Base-by-base conservation (phyloP, 192 early-diverging fungal species). In the Dissophora globulifera region DNA sequence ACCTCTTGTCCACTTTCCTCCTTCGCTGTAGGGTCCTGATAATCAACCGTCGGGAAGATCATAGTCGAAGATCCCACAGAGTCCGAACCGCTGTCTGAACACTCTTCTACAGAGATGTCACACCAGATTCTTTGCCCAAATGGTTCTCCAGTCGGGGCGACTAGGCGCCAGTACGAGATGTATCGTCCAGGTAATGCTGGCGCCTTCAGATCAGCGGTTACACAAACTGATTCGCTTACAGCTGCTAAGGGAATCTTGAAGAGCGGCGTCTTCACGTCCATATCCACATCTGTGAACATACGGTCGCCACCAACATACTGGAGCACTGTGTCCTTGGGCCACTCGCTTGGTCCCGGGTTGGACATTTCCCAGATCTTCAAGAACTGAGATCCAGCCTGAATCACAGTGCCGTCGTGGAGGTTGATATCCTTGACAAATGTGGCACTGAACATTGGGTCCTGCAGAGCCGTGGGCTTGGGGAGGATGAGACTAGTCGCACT, bases 51-150 rank as follows among this genome's bases (percentile, higher is more conserved):
- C 0, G 82, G 82, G 40, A 81, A 83, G 20, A 83, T 79, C 82
- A 83, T 83, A 26, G 65, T 54, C 20, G 79, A 81, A 0, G 79
- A 69, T 30, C 70, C 65, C 16, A 78, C 48, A 43, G 64, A 81
- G n/a, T 80, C 71, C n/a, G 58, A 60, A 32, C 78, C 54, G 38
- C 69, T 74, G n/a, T 76, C 79, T 1, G 65, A 72, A 2, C 62
- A 53, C 46, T 82, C 82, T 59, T 84, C 83, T 7, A 92, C 91
- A 17, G 61, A 43, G 42, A 92, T 84, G 23, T 84, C 79, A 56
- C 91, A 92, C 89, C 89, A 92, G 33, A 91, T 41, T 25, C 78
- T 76, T 48, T 89, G 82, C 7, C 91, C 91, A 79, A 92, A 92
- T 41, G 81, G 82, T 27, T 78, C 80, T 9, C 91, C 91, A 3